Percentiles rank a stretch among this genome's conserved stretches.
These are phyloP conservation scores for Stachybotrys elegans DNA, from an alignment of 2,329 filamentous ascomycete species.

Conservation along the genomic window DNA sequence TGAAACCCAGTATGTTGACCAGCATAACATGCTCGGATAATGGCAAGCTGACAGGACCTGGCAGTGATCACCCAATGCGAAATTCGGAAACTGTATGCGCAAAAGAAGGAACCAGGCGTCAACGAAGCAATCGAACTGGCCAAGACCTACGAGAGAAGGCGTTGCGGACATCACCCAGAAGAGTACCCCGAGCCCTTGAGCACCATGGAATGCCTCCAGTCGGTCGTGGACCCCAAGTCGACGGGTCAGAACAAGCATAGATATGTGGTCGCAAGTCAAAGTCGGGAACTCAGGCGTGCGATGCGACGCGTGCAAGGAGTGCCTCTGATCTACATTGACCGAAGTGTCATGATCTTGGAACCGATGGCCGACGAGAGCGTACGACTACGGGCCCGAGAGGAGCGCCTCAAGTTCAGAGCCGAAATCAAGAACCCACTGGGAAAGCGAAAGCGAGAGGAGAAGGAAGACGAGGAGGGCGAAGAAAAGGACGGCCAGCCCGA, in stretches of 20 bases:
- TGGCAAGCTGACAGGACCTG: constrained; percentile 12
- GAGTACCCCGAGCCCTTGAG: constrained; percentile 67
- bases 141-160: constrained; percentile 68
- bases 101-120: constrained; percentile 48
- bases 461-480: constrained; percentile 28
- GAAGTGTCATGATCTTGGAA: constrained; percentile 67
- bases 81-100: constrained; percentile 71
- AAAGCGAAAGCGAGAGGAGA: constrained; percentile 48
- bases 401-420: constrained; percentile 68
- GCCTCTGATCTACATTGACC: constrained; percentile 72
- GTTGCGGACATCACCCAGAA: constrained; percentile 72
- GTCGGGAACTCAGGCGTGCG: constrained; percentile 54
- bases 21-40: neutral
- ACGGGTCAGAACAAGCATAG: constrained; percentile 69
- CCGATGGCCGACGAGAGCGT: constrained; percentile 68
- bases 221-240: constrained; percentile 74
- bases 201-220: constrained; percentile 63
- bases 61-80: constrained; percentile 76
- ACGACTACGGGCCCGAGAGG: constrained; percentile 59
- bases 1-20: constrained; percentile 65
- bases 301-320: constrained; percentile 67
- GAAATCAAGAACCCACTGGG: constrained; percentile 52
- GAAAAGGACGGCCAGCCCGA: constrained; percentile 9
- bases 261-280: constrained; percentile 74
- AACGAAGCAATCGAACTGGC: constrained; percentile 65